Evolutionary conservation across 192 early-diverging fungal species (phyloP), one percentile per base, ranked within the genome.

Genomic region (Dissophora globulifera): DNA sequence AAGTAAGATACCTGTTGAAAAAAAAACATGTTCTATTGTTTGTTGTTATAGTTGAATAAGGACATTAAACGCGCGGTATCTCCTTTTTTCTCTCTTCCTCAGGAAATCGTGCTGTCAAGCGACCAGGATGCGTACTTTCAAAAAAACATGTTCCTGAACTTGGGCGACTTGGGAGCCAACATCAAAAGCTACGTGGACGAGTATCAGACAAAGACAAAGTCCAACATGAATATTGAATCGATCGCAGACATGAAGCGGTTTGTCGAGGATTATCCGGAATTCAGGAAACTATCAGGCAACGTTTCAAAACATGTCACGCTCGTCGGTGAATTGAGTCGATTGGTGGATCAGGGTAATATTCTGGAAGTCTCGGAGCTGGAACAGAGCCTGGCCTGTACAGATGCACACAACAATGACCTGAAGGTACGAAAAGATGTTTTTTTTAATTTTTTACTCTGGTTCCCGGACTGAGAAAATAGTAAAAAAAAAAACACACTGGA

Each of bases 201-300:
- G 60, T 99, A 95, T 78, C 97, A 99, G 79, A 62, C 82, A 31
- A 95, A 95, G 72, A 94, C 97, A 17, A 88, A 97, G 70, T 93
- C 91, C 6, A 92, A 91, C 50, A 91, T 90, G 79, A 90, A 94
- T 58, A 94, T 99, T 59, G 94, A 99, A 56, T 95, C 93, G 19
- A 98, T 99, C 58, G 80, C 90, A 12, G 96, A 99, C 66, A 99
- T 99, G 97, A 99, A 99, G 76, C 86, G 92, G 48, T 99, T 99
- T 88, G 94, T 99, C 11, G 96, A 99, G 78, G 94, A 95, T 42
- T 99, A 99, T 66, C 97, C 97, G 7, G 97, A 99, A 64, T 98
- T 99, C 68, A 83, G 94, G 62, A 97, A 96, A 79, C 84, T 99
- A 16, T 93, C 92, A 23, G 96, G 96, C 10, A 99, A 99, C 71